Evolutionary conservation across 306 rosid species (phyloP).

Genomic region (Begonia masoniana): DNA sequence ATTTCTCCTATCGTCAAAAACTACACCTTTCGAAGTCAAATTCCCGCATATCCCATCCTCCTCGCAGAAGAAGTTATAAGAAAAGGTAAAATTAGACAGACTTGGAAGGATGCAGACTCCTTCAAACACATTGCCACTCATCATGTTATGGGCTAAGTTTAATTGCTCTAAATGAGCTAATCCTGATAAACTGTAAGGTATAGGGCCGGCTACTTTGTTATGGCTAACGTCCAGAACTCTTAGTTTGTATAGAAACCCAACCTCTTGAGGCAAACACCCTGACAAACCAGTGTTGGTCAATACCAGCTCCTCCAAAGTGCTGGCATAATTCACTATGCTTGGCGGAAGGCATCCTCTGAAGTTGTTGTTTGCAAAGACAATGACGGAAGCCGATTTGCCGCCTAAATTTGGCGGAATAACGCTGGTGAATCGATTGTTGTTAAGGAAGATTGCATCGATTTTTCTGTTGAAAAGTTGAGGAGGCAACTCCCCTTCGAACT

Average conservation of each 20-base stretch:
- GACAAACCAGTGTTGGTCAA: slow-evolving; percentile 50
- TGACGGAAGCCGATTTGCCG: slow-evolving; percentile 39
- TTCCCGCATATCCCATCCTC: slow-evolving; percentile 64
- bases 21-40: slow-evolving; percentile 31
- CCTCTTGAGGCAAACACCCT: slow-evolving; percentile 78
- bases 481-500: slow-evolving; percentile 77
- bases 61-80: slow-evolving; percentile 75
- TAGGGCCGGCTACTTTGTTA: slow-evolving; percentile 52
- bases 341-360: slow-evolving; percentile 65
- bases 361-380: slow-evolving; percentile 77
- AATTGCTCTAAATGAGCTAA: slow-evolving; percentile 63
- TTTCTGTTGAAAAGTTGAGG: slow-evolving; percentile 45
- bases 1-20: slow-evolving; percentile 47
- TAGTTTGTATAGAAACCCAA: slow-evolving; percentile 74
- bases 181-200: slow-evolving; percentile 81
- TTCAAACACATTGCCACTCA: slow-evolving; percentile 46
- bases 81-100: slow-evolving; percentile 56
- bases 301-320: slow-evolving; percentile 61
- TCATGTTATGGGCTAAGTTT: slow-evolving; percentile 52
- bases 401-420: slow-evolving; percentile 34
- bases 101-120: slow-evolving; percentile 63
- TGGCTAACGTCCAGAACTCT: slow-evolving; percentile 67
- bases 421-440: slow-evolving; percentile 54
- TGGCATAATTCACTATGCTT: slow-evolving; percentile 42
- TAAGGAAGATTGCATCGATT: slow-evolving; percentile 61